phyloP scores from a whole-genome alignment of 345 rosid species.

The Gossypium mustelinum region DNA sequence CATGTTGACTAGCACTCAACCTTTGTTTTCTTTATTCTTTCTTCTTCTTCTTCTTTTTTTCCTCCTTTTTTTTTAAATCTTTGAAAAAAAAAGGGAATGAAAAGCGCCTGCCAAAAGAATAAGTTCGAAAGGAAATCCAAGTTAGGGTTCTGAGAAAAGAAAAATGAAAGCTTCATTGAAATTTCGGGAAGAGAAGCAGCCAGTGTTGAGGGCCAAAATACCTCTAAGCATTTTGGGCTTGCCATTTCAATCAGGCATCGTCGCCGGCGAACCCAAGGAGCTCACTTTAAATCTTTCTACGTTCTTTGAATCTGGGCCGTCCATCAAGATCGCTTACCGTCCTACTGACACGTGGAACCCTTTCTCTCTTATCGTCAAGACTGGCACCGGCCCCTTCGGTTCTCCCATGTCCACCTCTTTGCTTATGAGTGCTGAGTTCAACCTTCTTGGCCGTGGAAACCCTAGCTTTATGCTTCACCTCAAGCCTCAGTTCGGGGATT shows the following conservation, averaged over 20 bases:
- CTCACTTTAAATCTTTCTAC: background rate
- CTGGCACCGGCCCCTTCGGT: background rate
- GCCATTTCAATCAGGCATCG: background rate
- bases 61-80: no score
- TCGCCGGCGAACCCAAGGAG: conserved; percentile 3
- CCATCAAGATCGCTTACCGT: background rate
- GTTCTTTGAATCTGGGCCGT: background rate
- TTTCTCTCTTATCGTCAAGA: background rate
- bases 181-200: conserved; percentile 1
- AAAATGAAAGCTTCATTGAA: conserved; percentile 1
- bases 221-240: background rate
- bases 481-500: background rate
- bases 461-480: background rate
- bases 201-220: background rate
- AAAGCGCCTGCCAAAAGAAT: background rate
- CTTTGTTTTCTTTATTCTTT: no score
- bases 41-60: no score
- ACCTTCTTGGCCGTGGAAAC: background rate
- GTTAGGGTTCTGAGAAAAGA: background rate
- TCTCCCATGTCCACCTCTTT: background rate
- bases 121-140: background rate
- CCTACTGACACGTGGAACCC: background rate
- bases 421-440: conserved; percentile 1
- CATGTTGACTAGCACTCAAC: no score
- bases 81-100: no score